Conservation (phyloP, 2,329 filamentous ascomycete species). For the Fusarium tricinctum region DNA sequence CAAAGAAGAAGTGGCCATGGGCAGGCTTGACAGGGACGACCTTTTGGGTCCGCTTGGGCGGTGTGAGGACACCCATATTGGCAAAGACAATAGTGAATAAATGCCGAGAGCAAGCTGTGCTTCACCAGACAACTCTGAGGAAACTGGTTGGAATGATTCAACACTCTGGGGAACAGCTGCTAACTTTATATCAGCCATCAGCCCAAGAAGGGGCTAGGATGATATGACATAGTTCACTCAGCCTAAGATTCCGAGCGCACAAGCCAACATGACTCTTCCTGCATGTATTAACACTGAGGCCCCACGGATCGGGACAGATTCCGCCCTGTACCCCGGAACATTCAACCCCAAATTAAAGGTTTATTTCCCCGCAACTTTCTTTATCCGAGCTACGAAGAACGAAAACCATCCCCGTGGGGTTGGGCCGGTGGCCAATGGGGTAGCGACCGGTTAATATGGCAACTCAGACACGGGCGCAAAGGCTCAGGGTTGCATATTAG, state of each 20-base stretch:
- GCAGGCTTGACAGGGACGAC: slow-evolving; percentile 23
- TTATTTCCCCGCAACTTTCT: slow-evolving; percentile 21
- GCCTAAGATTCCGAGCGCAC: neutral
- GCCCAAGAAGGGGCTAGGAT: neutral
- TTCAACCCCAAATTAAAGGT: neutral
- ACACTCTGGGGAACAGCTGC: neutral
- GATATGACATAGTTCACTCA: neutral
- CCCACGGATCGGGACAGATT: neutral
- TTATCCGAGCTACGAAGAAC: slow-evolving; percentile 22
- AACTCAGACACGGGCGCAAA: neutral
- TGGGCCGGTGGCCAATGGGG: neutral
- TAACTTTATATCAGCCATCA: slow-evolving; percentile 19
- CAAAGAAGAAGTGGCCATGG: slow-evolving; percentile 25
- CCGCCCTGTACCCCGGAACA: too few species aligned
- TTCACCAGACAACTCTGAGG: neutral
- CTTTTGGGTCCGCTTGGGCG: slow-evolving; percentile 28
- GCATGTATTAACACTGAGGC: neutral
- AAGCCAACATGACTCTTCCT: neutral
- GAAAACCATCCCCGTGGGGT: slow-evolving; percentile 27
- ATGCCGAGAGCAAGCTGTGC: neutral
- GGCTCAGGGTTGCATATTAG: neutral
- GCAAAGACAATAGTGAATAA: neutral
- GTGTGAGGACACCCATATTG: slow-evolving; percentile 19
- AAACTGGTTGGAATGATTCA: neutral
- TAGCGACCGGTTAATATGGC: slow-evolving; percentile 2